phyloP scores from a whole-genome alignment of 768 basidiomycete species.

The Suillus luteus region DNA sequence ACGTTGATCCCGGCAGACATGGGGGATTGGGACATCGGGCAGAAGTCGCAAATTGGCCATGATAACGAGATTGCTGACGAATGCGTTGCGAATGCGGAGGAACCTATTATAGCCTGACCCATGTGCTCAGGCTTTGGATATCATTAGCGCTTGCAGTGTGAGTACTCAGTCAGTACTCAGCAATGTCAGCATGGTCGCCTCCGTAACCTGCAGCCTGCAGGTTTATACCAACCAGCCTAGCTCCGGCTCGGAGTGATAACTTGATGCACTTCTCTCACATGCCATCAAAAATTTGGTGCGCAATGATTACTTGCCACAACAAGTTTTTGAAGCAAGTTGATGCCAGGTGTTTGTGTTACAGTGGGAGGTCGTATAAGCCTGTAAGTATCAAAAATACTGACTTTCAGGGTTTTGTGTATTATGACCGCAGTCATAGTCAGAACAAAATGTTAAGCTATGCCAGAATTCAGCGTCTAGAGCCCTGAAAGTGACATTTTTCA shows the following conservation, averaged over 20 bases:
- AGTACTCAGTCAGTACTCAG: too few relatives aligned
- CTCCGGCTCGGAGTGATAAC: background rate
- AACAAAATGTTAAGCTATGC: too few relatives aligned
- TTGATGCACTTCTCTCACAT: background rate
- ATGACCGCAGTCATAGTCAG: too few relatives aligned
- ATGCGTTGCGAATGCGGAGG: background rate
- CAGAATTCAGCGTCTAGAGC: too few relatives aligned
- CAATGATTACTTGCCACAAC: background rate
- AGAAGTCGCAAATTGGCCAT: background rate
- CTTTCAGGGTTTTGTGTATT: too few relatives aligned
- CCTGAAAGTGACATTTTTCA: too few relatives aligned
- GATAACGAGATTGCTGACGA: conserved; percentile 6
- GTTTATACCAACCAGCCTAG: background rate
- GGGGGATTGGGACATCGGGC: background rate
- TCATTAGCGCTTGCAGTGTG: background rate
- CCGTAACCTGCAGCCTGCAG: too few relatives aligned
- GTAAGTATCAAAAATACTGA: background rate
- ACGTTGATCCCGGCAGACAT: conserved; percentile 12
- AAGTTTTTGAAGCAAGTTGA: background rate
- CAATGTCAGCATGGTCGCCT: background rate
- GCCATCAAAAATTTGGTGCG: background rate
- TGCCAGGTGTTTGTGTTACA: background rate
- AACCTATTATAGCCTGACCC: background rate
- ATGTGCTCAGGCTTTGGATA: background rate
- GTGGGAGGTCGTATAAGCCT: background rate